Percentiles rank a stretch among this genome's conserved stretches.
These are phyloP conservation scores for Butyriboletus loyo DNA, from an alignment of 768 basidiomycete species.

Conservation along the genomic window DNA sequence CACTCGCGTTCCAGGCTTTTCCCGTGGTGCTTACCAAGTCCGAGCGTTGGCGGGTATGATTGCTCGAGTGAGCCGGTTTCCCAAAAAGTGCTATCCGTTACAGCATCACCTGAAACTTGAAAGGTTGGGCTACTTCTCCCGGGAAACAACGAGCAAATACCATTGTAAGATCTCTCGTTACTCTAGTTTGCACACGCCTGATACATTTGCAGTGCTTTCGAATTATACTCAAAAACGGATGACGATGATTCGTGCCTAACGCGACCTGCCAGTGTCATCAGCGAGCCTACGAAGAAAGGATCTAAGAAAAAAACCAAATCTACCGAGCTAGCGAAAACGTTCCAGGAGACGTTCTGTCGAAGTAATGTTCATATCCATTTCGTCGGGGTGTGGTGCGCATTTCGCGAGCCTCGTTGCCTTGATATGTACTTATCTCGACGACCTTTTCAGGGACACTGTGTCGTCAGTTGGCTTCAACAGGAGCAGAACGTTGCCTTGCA, in stretches of 20 bases:
- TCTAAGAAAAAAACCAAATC: conserved; percentile 13
- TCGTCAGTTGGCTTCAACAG: conserved; percentile 42
- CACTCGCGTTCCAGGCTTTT: conserved; percentile 35
- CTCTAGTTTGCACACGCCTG: neutral
- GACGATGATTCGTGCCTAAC: conserved; percentile 12
- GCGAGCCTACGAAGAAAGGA: conserved; percentile 1
- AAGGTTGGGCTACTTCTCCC: conserved; percentile 42
- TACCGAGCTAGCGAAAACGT: conserved; percentile 24
- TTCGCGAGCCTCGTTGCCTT: neutral
- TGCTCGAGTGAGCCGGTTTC: conserved; percentile 27
- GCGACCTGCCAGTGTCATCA: conserved; percentile 11
- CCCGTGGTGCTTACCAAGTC: conserved; percentile 48
- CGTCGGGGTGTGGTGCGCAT: conserved; percentile 41
- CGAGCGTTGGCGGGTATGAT: conserved; percentile 45
- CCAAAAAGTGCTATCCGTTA: fast-evolving
- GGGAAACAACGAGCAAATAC: conserved; percentile 41
- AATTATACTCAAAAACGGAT: conserved; percentile 32
- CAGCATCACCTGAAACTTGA: neutral
- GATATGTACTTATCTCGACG: neutral
- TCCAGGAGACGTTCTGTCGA: conserved; percentile 37
- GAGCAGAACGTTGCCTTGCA: conserved; percentile 30
- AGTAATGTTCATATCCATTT: conserved; percentile 39
- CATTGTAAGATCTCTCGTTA: conserved; percentile 28
- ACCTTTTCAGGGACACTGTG: conserved; percentile 41
- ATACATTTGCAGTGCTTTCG: conserved; percentile 33